Base-by-base conservation (phyloP, 176 grass and related monocot species). In the Saccharum officinarum region DNA sequence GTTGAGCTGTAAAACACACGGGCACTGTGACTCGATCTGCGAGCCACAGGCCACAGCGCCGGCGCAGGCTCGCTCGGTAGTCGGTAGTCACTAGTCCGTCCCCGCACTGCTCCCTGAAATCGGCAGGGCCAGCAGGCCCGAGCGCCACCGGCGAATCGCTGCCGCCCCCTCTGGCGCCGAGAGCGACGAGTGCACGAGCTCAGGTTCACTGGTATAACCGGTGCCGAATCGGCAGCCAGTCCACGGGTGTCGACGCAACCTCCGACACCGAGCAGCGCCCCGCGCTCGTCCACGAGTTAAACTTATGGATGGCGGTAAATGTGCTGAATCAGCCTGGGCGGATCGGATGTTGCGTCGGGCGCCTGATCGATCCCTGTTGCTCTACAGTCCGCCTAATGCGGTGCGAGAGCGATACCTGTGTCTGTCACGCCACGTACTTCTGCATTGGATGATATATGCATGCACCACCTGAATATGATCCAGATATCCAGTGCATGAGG, bases 1-100 rank as follows among this genome's bases (percentile, higher is more conserved):
- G 63, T 5, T 83, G 84, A 86, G 88, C 88, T 86, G 88, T 86
- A 72, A 82, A 44, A 77, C 83, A 86, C 66, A 36, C 30, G n/a
- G 18, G 41, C 64, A 64, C 14, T 16, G 15, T 5, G 46, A 15
- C 11, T 0, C n/a, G n/a, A n/a, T n/a, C 83, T 82, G 77, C 76
- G 62, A 70, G 34, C 34, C 34, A 36, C 34, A 36, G 34, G 10
- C 68, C 69, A 39, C 26, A 47, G 62, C 75, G 20, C 42, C 39
- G 15, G n/a, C 69, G 69, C 40, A 16, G n/a, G 25, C 60, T 71
- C 68, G 11, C 38, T 3, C 54, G 54, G 7, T 7, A 7, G 45
- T 55, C 52, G 18, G 52, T 55, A 22, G 18, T 59, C 66, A 82
- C 28, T 28, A 28, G 28, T 28, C 28, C 28, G 28, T 83, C 50